A percentile compares a stretch with the other conserved stretches of the same genome.
Conservation (phyloP, 306 rosid species). For the Malus orientalis region DNA sequence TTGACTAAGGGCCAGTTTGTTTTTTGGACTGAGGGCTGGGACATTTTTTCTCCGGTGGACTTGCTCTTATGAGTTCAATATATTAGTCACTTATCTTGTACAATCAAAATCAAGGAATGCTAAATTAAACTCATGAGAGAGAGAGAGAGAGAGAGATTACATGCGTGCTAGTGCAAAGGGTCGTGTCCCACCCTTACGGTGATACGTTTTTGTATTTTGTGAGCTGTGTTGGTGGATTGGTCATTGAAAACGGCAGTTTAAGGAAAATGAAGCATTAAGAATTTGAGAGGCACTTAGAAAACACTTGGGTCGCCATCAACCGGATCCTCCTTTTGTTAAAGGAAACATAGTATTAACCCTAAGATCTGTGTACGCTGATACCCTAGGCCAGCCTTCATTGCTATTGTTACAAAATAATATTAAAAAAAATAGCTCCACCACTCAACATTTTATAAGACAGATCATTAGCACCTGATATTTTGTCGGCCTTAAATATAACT, state of each 20-base stretch:
- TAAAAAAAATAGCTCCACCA: too few relatives aligned
- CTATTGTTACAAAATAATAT: too few relatives aligned
- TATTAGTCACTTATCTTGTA: too few relatives aligned
- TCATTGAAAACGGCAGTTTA: background rate
- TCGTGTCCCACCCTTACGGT: background rate
- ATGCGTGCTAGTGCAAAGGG: background rate
- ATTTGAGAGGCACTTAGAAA: background rate
- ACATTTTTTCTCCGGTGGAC: too few relatives aligned
- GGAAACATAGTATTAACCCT: background rate
- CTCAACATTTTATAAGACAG: background rate
- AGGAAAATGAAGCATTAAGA: background rate
- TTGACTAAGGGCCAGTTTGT: too few relatives aligned
- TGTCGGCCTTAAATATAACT: background rate
- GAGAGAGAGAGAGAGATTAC: too few relatives aligned
- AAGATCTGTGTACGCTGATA: background rate
- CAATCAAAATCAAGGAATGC: too few relatives aligned
- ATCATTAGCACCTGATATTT: background rate
- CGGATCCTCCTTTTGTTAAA: background rate
- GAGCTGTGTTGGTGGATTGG: too few relatives aligned
- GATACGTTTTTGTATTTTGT: background rate
- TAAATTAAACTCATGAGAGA: too few relatives aligned
- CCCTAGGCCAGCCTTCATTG: background rate
- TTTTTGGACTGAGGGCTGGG: too few relatives aligned
- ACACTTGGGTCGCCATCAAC: background rate
- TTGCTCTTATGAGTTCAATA: too few relatives aligned